Evolutionary conservation across 2,329 filamentous ascomycete genomes (phyloP).

Genomic region (Aspergillus fructus): DNA sequence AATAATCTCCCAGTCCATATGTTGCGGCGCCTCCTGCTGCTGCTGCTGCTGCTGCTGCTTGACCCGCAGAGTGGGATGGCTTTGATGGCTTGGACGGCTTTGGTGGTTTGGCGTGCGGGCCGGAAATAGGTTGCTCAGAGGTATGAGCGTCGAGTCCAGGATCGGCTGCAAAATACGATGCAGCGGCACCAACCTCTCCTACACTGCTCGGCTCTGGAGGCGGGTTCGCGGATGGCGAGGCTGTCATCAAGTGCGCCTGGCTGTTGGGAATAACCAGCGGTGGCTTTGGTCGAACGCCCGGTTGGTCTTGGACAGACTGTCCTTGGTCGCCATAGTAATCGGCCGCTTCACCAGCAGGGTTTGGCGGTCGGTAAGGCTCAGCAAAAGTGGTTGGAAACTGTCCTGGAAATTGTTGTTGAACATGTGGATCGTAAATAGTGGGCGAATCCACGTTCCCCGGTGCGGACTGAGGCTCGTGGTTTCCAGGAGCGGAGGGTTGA

Average conservation of each 20-base stretch:
- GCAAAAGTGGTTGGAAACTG: conserved; percentile 51
- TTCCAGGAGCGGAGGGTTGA: conserved; percentile 2
- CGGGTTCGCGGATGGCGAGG: conserved; percentile 52
- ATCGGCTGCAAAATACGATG: conserved; percentile 53
- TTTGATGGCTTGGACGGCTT: conserved; percentile 29
- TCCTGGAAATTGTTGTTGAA: conserved; percentile 59
- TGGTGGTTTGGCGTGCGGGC: conserved; percentile 22
- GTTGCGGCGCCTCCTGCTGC: conserved; percentile 37
- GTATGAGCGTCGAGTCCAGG: conserved; percentile 17
- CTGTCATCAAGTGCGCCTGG: conserved; percentile 57
- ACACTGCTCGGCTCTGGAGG: conserved; percentile 58
- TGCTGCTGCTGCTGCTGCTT: conserved; percentile 32
- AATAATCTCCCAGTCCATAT: conserved; percentile 42
- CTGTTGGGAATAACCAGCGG: conserved; percentile 55
- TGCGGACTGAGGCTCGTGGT: conserved; percentile 21
- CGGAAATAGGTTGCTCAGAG: conserved; percentile 15
- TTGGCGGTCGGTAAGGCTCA: conserved; percentile 47
- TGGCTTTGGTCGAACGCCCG: conserved; percentile 56
- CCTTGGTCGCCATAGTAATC: conserved; percentile 65
- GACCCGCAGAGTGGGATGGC: conserved; percentile 28
- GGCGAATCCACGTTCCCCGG: conserved; percentile 24
- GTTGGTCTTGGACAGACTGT: conserved; percentile 58
- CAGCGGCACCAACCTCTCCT: conserved; percentile 50
- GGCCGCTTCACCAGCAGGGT: conserved; percentile 55
- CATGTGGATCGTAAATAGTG: conserved; percentile 45